Evolutionary conservation across 768 basidiomycete species (phyloP).

Genomic region (Lactifluus volemus): DNA sequence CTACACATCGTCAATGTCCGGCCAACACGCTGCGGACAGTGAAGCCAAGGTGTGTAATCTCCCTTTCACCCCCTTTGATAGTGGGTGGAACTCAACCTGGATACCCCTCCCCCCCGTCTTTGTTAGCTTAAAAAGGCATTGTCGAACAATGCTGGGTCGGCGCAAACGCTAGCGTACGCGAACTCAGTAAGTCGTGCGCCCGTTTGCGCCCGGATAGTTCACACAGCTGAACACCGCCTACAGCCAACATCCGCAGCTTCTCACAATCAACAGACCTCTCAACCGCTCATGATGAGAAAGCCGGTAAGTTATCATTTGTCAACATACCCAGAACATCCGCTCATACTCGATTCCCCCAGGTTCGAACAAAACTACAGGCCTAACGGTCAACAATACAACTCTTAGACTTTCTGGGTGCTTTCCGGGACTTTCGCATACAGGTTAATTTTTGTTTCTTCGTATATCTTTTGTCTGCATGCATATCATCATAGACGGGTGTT

Average conservation of each 20-base stretch:
- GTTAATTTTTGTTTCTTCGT: conserved; percentile 10
- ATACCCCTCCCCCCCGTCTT: conserved; percentile 18
- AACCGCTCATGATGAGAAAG: conserved; percentile 30
- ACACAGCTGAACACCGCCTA: not conserved
- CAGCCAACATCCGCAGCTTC: conserved; percentile 22
- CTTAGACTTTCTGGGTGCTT: conserved; percentile 13
- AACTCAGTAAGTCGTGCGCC: conserved; percentile 12
- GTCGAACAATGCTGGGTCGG: conserved; percentile 30
- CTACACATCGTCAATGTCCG: conserved; percentile 56
- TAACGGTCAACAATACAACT: conserved; percentile 7
- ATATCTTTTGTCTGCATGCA: conserved; percentile 17
- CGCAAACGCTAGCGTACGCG: conserved; percentile 28
- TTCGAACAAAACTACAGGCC: conserved; percentile 22
- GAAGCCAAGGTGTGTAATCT: conserved; percentile 55
- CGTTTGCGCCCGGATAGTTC: conserved; percentile 1
- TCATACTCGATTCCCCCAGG: conserved; percentile 1
- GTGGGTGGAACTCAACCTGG: not conserved
- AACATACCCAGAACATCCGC: not conserved
- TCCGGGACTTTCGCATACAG: conserved; percentile 16
- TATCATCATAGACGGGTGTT: conserved; percentile 18
- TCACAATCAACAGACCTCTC: conserved; percentile 20
- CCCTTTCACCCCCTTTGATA: not conserved
- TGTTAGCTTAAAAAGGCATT: conserved; percentile 54
- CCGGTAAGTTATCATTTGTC: conserved; percentile 19
- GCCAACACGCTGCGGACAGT: conserved; percentile 57